Percentiles rank a stretch among this genome's conserved stretches.
Evolutionary conservation across 257 asterid species (phyloP).

Genomic region (Leonotis leonurus): DNA sequence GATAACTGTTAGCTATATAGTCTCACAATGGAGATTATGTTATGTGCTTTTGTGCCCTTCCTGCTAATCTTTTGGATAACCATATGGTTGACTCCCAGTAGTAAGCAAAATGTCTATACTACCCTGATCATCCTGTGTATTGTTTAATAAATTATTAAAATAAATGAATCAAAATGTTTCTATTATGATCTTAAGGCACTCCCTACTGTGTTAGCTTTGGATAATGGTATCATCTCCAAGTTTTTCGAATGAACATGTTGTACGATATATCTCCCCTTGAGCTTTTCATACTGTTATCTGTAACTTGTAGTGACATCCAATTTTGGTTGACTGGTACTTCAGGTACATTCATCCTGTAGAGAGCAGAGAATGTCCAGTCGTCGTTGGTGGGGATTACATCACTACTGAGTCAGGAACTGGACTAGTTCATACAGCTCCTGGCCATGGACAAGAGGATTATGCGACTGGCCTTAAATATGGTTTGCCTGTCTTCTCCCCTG

Average conservation of each 20-base stretch:
- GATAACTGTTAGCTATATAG: no score
- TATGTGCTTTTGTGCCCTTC: background rate
- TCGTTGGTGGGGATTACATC: slow-evolving; percentile 91
- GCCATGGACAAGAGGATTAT: slow-evolving; percentile 97
- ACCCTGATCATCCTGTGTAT: background rate
- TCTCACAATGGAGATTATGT: background rate
- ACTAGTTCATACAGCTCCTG: slow-evolving; percentile 98
- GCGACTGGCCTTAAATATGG: slow-evolving; percentile 83
- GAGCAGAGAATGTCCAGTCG: slow-evolving; percentile 77
- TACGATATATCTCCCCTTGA: background rate
- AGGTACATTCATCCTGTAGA: slow-evolving; percentile 86
- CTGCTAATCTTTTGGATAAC: background rate
- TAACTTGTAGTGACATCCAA: background rate
- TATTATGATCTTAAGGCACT: background rate
- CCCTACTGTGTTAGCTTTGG: background rate
- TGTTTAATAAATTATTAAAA: background rate
- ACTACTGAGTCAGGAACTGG: slow-evolving; percentile 98
- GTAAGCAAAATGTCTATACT: background rate
- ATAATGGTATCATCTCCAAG: background rate
- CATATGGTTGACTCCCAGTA: background rate
- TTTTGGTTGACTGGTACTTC: slow-evolving; percentile 19
- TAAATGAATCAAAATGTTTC: background rate
- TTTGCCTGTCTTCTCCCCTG: slow-evolving; percentile 81
- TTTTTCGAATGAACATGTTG: background rate
- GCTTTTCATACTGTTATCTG: background rate